A percentile compares a stretch with the other conserved stretches of the same genome.
Conservation (phyloP, 495 filamentous ascomycete genomes). For the Schizothecium vesticola region DNA sequence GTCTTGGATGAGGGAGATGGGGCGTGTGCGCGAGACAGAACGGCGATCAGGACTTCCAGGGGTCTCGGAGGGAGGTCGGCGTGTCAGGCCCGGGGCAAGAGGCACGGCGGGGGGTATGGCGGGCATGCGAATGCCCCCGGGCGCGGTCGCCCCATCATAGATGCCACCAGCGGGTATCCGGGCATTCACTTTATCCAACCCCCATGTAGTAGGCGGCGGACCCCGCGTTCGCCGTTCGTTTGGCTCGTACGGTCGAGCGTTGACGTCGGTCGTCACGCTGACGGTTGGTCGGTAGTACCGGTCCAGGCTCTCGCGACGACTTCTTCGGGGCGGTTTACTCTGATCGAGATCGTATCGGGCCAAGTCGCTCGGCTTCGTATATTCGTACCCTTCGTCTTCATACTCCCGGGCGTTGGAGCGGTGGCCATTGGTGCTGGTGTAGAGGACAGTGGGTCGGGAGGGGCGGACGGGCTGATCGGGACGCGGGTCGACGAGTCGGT, state of each 20-base stretch:
- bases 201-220: conserved; percentile 58
- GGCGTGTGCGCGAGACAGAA: conserved; percentile 29
- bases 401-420: conserved; percentile 45
- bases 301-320: conserved; percentile 48
- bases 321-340: conserved; percentile 32
- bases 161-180: conserved; percentile 31
- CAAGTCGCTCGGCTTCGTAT: conserved; percentile 64
- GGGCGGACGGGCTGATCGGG: conserved; percentile 35
- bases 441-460: conserved; percentile 30
- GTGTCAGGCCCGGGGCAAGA: conserved; percentile 29
- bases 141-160: conserved; percentile 37
- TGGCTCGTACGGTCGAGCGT: conserved; percentile 33
- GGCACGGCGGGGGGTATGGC: conserved; percentile 32
- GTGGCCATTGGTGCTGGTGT: conserved; percentile 23
- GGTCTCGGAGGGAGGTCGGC: conserved; percentile 27
- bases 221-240: conserved; percentile 41
- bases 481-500: conserved; percentile 26
- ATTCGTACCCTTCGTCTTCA: conserved; percentile 64
- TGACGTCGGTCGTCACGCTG: conserved; percentile 54
- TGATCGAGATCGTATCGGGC: conserved; percentile 59
- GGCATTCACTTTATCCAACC: conserved; percentile 52
- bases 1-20: conserved; percentile 47
- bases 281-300: conserved; percentile 60
- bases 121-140: conserved; percentile 36
- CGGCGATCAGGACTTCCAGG: conserved; percentile 32